Conservation (phyloP, 1,284 basidiomycete genomes). For the Cystobasidium sp. region DNA sequence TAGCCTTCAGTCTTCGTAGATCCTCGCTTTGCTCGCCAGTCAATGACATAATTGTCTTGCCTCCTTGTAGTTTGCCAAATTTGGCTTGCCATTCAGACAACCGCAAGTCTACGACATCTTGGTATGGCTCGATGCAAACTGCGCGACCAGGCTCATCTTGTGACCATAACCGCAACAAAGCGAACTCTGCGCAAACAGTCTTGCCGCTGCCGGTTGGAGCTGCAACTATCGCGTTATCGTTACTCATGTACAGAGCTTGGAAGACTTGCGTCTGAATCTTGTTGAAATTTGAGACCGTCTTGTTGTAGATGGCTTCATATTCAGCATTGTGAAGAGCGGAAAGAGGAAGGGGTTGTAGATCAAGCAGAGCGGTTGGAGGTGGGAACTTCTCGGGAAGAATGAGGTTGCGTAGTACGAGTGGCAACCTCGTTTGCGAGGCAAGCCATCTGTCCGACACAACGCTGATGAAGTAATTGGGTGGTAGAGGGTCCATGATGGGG, state of each 20-base stretch:
- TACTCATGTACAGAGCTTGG: conserved; percentile 93
- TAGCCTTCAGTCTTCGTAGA: conserved; percentile 85
- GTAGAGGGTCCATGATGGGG: conserved; percentile 94
- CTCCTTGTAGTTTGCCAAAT: conserved; percentile 78
- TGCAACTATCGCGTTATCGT: conserved; percentile 94
- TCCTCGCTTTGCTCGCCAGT: conserved; percentile 96
- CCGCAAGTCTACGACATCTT: conserved; percentile 92
- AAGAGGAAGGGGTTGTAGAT: conserved; percentile 87
- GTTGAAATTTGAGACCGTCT: conserved; percentile 72
- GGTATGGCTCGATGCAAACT: conserved; percentile 94
- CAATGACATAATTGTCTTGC: conserved; percentile 88
- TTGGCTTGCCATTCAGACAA: conserved; percentile 87
- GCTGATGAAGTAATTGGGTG: conserved; percentile 97
- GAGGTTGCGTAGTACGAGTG: conserved; percentile 96
- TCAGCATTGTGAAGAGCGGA: conserved; percentile 89
- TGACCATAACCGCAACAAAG: conserved; percentile 87
- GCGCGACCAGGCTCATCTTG: conserved; percentile 81
- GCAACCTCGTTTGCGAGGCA: conserved; percentile 89
- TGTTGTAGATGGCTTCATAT: conserved; percentile 84
- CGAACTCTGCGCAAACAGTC: conserved; percentile 96
- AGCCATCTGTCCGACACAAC: conserved; percentile 95
- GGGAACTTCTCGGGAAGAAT: conserved; percentile 98
- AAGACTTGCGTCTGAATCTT: conserved; percentile 99
- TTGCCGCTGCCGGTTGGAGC: conserved; percentile 97
- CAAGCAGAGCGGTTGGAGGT: conserved; percentile 85